Evolutionary conservation across 768 basidiomycete species (phyloP).

Genomic region (Kwoniella pini): DNA sequence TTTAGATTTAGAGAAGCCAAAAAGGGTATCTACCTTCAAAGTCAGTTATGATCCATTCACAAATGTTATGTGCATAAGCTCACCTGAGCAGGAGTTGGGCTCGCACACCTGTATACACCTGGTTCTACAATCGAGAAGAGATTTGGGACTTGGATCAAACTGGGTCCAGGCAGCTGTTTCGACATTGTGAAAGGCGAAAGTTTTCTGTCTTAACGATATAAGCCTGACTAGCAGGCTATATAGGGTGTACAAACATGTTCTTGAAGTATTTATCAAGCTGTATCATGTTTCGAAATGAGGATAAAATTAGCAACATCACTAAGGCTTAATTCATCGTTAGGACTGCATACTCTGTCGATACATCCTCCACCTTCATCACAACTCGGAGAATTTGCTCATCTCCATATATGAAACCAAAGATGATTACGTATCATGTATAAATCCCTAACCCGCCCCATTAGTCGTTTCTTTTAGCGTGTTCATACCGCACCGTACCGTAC

Average conservation of each 20-base stretch:
- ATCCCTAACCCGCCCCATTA: neutral
- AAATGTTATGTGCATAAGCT: too few species aligned
- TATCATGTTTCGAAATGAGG: too few species aligned
- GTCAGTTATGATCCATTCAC: neutral
- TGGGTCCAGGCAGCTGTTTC: constrained; percentile 24
- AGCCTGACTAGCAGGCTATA: constrained; percentile 7
- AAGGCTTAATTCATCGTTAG: too few species aligned
- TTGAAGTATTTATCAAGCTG: neutral
- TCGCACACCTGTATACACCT: constrained; percentile 47
- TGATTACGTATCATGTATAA: neutral
- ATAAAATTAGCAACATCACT: too few species aligned
- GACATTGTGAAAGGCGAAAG: neutral
- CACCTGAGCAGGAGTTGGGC: constrained; percentile 46
- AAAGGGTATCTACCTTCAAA: constrained; percentile 38
- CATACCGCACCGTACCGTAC: too few species aligned
- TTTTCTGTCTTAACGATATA: neutral
- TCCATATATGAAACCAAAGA: neutral
- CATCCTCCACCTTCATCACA: neutral
- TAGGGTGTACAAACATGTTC: neutral
- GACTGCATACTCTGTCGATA: too few species aligned
- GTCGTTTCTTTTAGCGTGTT: neutral
- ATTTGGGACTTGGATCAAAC: constrained; percentile 41
- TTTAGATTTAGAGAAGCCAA: constrained; percentile 38
- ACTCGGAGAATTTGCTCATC: neutral
- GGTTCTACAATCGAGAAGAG: constrained; percentile 49